A percentile compares a stretch with the other conserved stretches of the same genome.
Conservation (phyloP, 139 green algal genomes). For the Chlorella sorokiniana region DNA sequence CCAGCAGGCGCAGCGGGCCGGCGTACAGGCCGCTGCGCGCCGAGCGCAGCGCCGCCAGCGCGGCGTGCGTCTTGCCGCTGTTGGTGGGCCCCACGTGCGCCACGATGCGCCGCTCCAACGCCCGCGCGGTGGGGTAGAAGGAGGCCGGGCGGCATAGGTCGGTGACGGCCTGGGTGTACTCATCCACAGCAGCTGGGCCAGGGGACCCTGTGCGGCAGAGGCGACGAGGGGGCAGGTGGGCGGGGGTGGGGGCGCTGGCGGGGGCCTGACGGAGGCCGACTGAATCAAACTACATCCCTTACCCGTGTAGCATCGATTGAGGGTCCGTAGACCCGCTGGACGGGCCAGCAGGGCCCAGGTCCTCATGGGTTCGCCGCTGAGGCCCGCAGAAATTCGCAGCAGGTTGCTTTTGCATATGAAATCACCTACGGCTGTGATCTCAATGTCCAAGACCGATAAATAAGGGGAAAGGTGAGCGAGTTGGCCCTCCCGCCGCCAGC, state of each 20-base stretch:
- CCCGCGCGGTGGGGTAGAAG: conserved; percentile 81
- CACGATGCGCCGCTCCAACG: conserved; percentile 76
- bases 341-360: neutral
- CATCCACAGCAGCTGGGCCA: neutral
- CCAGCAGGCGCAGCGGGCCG: conserved; percentile 90
- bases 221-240: no score
- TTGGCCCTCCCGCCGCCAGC: no score
- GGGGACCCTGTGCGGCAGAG: neutral
- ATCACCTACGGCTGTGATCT: no score
- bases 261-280: no score
- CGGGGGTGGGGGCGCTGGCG: no score
- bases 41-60: conserved; percentile 64
- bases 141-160: conserved; percentile 24
- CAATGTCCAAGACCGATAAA: no score
- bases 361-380: neutral
- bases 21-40: conserved; percentile 83
- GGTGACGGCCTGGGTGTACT: neutral
- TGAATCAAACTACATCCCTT: neutral
- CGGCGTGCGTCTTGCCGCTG: conserved; percentile 93
- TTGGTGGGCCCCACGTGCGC: conserved; percentile 94
- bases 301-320: no score
- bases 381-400: no score
- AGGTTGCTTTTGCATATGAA: neutral
- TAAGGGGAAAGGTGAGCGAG: no score
- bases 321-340: neutral